A percentile compares a stretch with the other conserved stretches of the same genome.
phyloP scores from a whole-genome alignment of 345 rosid species.

The Salix udensis region DNA sequence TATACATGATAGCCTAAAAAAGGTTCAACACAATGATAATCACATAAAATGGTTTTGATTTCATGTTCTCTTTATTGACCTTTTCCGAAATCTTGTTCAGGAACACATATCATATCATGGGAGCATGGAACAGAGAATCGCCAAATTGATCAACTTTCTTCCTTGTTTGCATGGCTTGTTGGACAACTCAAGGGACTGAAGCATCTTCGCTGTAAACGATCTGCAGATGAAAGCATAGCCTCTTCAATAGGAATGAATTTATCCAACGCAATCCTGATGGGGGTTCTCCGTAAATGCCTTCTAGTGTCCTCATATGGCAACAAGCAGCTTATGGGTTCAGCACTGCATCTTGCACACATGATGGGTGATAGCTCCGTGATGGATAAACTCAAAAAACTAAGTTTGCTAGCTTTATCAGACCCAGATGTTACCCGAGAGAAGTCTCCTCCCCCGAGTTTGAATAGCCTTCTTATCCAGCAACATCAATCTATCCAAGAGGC shows the following conservation, averaged over 20 bases:
- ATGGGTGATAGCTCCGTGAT: constrained; percentile 32
- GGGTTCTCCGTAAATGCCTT: constrained; percentile 53
- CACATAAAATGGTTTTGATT: neutral
- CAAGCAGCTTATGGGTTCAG: constrained; percentile 48
- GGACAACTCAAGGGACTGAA: constrained; percentile 45
- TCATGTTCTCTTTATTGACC: neutral
- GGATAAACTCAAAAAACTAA: constrained; percentile 51
- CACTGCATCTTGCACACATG: constrained; percentile 44
- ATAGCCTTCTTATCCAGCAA: constrained; percentile 35
- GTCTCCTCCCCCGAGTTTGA: constrained; percentile 18
- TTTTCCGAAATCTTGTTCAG: constrained; percentile 22
- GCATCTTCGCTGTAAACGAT: constrained; percentile 25
- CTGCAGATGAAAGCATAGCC: constrained; percentile 28
- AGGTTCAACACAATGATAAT: neutral
- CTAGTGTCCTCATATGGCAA: constrained; percentile 37
- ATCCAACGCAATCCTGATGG: constrained; percentile 37
- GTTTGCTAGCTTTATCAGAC: constrained; percentile 22
- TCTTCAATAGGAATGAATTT: constrained; percentile 25
- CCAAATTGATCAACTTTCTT: constrained; percentile 43
- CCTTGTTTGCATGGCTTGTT: constrained; percentile 70
- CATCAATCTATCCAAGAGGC: constrained; percentile 46
- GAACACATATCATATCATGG: constrained; percentile 17
- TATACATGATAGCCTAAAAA: neutral
- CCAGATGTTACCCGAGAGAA: constrained; percentile 27
- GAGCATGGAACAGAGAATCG: constrained; percentile 30